Evolutionary conservation across 1,284 basidiomycete genomes (phyloP), one percentile per base, ranked within the genome.

Genomic region (Cryptococcus sp.): DNA sequence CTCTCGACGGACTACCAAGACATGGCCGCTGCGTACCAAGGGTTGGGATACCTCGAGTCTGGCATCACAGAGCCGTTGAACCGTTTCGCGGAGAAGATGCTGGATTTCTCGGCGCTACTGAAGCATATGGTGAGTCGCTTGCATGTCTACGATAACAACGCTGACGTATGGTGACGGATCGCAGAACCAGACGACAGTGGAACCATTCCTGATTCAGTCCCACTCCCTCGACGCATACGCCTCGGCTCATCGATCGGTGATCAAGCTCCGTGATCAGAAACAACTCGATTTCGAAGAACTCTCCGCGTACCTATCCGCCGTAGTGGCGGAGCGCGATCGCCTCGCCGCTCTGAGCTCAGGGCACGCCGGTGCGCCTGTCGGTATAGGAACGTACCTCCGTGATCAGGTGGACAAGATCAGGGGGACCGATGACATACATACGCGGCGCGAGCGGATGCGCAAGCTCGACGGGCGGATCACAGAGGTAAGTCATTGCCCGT

Each of bases 281-380:
- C 96, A 99, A 77, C 86, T 98, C 54, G 95, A 99, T 76, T 97
- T 98, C 68, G 95, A 99, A 78, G 95, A 98, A 73, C 85, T 98
- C 5, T 94, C 93, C 5, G 91, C 93, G 57, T 99, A 99, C 77
- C 83, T 99, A 6, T 91, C 91, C 2, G 89, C 89, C 7, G 87
- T 97, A 31, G 93, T 91, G 0, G 83, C 86, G 8, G 95, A 99
- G 79, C 88, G 95, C 13, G 96, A 99, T 75, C 83, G 95, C 42
- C 82, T 99, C 10, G 87, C 91, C 16, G 91, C 91, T 1, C 82
- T 93, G 50, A 89, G 88, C 70, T 87, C 85, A 5, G 76, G 80
- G 0, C 78, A 80, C 56, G 67, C 70, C 1, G 72, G 72, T 22
- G 80, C 80, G 13, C 81, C 82, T 0, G 77, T 82, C 0, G 94